phyloP scores from a whole-genome alignment of 495 filamentous ascomycete genomes.

The Aspergillus avenaceus region DNA sequence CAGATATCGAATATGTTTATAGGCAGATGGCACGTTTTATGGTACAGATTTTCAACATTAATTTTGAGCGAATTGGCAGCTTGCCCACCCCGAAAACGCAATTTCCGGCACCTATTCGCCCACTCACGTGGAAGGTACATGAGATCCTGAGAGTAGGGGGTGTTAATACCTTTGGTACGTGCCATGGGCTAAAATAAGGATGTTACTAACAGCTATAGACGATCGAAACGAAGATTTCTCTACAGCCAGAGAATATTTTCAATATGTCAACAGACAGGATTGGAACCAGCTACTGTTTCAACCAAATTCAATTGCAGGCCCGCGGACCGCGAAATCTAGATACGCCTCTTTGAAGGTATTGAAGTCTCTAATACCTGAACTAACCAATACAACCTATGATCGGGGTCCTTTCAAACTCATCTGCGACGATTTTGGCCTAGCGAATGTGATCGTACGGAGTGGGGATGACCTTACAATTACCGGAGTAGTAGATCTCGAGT shows the following conservation, averaged over 20 bases:
- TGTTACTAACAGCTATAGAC: neutral
- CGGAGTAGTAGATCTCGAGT: conserved; percentile 34
- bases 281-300: conserved; percentile 31
- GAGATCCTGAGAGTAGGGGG: conserved; percentile 27
- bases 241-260: conserved; percentile 29
- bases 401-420: conserved; percentile 28
- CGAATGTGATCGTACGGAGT: conserved; percentile 31
- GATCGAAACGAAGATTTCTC: conserved; percentile 25
- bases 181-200: neutral
- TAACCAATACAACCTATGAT: conserved; percentile 23
- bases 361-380: conserved; percentile 18
- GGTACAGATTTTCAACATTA: conserved; percentile 22
- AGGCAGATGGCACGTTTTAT: conserved; percentile 26
- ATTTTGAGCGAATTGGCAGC: conserved; percentile 24
- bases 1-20: conserved; percentile 23
- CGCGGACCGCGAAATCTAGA: conserved; percentile 17
- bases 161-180: conserved; percentile 30
- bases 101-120: conserved; percentile 15
- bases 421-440: conserved; percentile 32
- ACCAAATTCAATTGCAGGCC: conserved; percentile 26
- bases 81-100: conserved; percentile 14
- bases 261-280: conserved; percentile 28
- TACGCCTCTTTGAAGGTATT: conserved; percentile 24
- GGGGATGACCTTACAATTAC: conserved; percentile 28
- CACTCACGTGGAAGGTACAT: conserved; percentile 31